Evolutionary conservation across 2,329 filamentous ascomycete genomes (phyloP).

Genomic region (Pseudomassariella vexata): DNA sequence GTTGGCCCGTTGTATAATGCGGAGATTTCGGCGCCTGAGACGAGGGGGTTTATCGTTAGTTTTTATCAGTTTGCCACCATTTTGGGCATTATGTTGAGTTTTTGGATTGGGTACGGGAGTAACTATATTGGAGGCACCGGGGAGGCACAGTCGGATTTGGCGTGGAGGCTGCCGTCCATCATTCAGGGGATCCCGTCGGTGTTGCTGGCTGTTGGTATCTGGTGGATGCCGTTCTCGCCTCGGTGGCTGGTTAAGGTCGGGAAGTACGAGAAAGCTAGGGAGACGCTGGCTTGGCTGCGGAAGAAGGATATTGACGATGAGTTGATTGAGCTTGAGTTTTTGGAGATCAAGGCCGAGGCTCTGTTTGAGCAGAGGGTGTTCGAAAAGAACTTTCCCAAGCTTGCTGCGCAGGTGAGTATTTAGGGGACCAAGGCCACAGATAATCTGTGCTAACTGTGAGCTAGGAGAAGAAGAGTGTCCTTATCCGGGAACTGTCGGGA

Average conservation of each 20-base stretch:
- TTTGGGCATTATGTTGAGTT: slow-evolving; percentile 20
- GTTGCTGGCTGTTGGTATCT: slow-evolving; percentile 22
- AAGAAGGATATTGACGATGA: slow-evolving; percentile 40
- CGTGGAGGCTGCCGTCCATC: slow-evolving; percentile 23
- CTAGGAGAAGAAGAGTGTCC: slow-evolving; percentile 22
- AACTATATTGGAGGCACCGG: slow-evolving; percentile 21
- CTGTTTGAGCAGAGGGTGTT: slow-evolving; percentile 40
- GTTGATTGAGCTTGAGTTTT: slow-evolving; percentile 43
- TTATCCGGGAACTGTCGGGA: slow-evolving; percentile 40
- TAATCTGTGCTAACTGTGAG: too few relatives aligned
- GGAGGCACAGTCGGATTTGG: slow-evolving; percentile 18
- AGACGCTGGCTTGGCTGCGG: slow-evolving; percentile 41
- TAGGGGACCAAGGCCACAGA: too few relatives aligned
- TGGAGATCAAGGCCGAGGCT: slow-evolving; percentile 46
- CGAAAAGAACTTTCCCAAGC: slow-evolving; percentile 18
- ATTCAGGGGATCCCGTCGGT: slow-evolving; percentile 21
- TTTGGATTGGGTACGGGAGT: slow-evolving; percentile 23
- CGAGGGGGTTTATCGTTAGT: slow-evolving; percentile 11
- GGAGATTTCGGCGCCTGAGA: slow-evolving; percentile 16
- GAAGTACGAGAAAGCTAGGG: slow-evolving; percentile 41
- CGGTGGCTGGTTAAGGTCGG: slow-evolving; percentile 43
- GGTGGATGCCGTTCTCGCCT: slow-evolving; percentile 47
- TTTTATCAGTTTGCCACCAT: slow-evolving; percentile 20
- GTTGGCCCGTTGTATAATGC: slow-evolving; percentile 17
- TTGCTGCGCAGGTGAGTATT: slow-evolving; percentile 30